Conservation (phyloP, 2,329 filamentous ascomycete genomes). For the Aspergillus nomiae region DNA sequence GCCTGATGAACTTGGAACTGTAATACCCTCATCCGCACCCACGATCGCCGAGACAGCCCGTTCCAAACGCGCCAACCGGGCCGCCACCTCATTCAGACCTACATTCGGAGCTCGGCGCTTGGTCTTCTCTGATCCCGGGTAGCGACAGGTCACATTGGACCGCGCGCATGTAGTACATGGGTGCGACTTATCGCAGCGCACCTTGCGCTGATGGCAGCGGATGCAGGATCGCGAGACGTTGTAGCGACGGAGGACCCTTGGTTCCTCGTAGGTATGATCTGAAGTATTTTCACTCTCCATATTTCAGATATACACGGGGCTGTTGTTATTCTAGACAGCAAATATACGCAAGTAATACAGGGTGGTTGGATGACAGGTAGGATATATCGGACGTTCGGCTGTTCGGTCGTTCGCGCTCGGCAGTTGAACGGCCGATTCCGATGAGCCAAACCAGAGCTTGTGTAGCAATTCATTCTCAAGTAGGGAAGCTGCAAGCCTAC, state of each 20-base stretch:
- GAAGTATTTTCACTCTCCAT: not conserved
- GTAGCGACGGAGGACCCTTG: constrained; percentile 19
- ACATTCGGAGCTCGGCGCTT: constrained; percentile 25
- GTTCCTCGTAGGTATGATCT: not conserved
- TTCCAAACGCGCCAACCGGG: constrained; percentile 27
- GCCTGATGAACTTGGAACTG: not conserved
- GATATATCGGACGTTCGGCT: not conserved
- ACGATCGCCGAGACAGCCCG: constrained; percentile 17
- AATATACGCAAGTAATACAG: not conserved
- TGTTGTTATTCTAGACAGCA: not conserved
- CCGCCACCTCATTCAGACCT: constrained; percentile 20
- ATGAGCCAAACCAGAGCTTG: too few species aligned
- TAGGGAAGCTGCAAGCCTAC: too few species aligned
- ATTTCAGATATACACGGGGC: accelerated
- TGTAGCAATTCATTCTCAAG: too few species aligned
- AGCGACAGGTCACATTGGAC: constrained; percentile 23
- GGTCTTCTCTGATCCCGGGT: constrained; percentile 23
- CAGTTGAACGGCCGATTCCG: too few species aligned
- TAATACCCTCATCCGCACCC: not conserved
- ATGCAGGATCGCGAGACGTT: constrained; percentile 33
- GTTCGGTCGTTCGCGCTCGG: not conserved
- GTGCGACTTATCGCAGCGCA: constrained; percentile 27
- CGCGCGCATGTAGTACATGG: constrained; percentile 28
- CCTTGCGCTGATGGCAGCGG: constrained; percentile 33
- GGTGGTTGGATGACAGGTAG: not conserved